Evolutionary conservation across 306 rosid species (phyloP).

Genomic region (Acacia acuminata): DNA sequence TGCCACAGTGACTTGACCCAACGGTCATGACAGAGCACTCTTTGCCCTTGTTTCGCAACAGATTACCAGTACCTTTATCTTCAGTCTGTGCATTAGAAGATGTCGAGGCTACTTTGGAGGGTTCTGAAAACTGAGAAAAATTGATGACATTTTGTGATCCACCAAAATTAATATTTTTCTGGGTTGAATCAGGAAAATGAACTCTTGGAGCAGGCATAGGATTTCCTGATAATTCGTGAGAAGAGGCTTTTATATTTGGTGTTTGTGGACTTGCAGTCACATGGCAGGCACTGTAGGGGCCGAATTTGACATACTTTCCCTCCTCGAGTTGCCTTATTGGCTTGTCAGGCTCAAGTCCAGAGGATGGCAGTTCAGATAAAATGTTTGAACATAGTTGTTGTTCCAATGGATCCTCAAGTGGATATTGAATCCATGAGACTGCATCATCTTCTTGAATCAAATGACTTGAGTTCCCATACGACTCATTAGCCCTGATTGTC

Average conservation of each 20-base stretch:
- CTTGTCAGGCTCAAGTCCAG: constrained; percentile 51
- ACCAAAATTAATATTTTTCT: constrained; percentile 36
- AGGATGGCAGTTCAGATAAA: constrained; percentile 59
- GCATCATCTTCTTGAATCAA: constrained; percentile 72
- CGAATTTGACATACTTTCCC: constrained; percentile 50
- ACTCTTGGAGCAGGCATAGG: constrained; percentile 64
- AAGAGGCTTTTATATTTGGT: constrained; percentile 38
- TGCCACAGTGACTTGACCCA: constrained; percentile 80
- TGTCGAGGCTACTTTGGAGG: constrained; percentile 41
- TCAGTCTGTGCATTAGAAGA: constrained; percentile 40
- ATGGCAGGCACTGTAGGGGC: constrained; percentile 36
- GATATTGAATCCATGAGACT: constrained; percentile 71
- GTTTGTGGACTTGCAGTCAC: constrained; percentile 35
- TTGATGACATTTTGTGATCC: constrained; percentile 43
- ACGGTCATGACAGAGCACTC: constrained; percentile 71
- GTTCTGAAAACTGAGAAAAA: constrained; percentile 48
- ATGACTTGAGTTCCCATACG: constrained; percentile 57
- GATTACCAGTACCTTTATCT: constrained; percentile 38
- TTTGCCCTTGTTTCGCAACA: constrained; percentile 47
- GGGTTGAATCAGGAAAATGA: constrained; percentile 47
- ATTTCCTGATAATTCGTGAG: constrained; percentile 46
- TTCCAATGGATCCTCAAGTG: constrained; percentile 72
- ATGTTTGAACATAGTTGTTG: constrained; percentile 71
- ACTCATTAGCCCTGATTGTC: constrained; percentile 38
- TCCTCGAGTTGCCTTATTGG: constrained; percentile 58